phyloP scores from a whole-genome alignment of 306 rosid genomes.

The Gynostemma pentaphyllum region DNA sequence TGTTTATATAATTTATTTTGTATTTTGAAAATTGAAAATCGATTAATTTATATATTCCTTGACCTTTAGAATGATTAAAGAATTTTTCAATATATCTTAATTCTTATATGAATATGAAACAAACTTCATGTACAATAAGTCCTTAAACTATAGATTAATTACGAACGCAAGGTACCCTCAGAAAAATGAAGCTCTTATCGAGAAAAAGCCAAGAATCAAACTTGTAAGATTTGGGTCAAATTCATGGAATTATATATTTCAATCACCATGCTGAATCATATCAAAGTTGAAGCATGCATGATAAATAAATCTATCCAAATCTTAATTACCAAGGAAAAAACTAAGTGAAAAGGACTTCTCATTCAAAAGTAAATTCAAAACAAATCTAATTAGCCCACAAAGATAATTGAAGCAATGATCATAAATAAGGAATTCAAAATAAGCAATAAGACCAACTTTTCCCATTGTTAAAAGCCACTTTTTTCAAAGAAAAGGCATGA shows the following conservation, averaged over 20 bases:
- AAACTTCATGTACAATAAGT: neutral
- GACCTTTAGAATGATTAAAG: too few relatives aligned
- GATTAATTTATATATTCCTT: too few relatives aligned
- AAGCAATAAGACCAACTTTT: neutral
- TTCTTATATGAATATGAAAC: too few relatives aligned
- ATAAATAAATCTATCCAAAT: neutral
- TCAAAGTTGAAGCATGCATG: constrained; percentile 10
- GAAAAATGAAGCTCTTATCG: neutral
- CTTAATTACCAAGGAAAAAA: constrained; percentile 6
- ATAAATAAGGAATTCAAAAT: neutral
- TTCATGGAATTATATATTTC: neutral
- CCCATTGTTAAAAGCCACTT: neutral
- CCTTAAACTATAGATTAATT: too few relatives aligned
- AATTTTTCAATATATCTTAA: too few relatives aligned
- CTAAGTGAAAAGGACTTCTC: neutral
- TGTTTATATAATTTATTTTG: too few relatives aligned
- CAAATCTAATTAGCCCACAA: constrained; percentile 2
- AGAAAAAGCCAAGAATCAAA: neutral
- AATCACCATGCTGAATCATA: constrained; percentile 8
- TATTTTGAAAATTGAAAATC: too few relatives aligned
- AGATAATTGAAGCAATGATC: constrained; percentile 10
- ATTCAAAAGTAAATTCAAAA: neutral
- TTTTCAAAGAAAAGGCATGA: neutral
- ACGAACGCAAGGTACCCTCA: too few relatives aligned
- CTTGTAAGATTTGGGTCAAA: neutral